phyloP scores from a whole-genome alignment of 148 eudicot genomes.

The Spergularia marina region DNA sequence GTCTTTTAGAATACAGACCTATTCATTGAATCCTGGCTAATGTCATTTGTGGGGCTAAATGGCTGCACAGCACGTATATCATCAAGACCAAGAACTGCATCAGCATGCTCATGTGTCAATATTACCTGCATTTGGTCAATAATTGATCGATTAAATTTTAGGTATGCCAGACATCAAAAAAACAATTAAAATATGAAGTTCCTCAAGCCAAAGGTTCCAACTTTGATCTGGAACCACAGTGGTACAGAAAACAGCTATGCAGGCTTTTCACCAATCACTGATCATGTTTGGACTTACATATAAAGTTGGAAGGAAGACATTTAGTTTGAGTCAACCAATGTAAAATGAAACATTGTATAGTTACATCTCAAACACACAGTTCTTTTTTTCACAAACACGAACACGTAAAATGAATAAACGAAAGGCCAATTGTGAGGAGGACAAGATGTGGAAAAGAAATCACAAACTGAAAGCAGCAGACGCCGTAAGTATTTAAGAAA shows the following conservation, averaged over 20 bases:
- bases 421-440: not conserved
- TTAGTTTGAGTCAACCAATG: too few relatives aligned
- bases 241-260: too few relatives aligned
- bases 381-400: not conserved
- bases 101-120: slow-evolving; percentile 98
- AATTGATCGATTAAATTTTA: slow-evolving; percentile 8
- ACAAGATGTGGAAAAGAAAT: not conserved
- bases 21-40: slow-evolving; percentile 63
- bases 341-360: not conserved
- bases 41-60: slow-evolving; percentile 80
- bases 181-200: too few relatives aligned
- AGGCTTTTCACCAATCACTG: not conserved
- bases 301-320: not conserved
- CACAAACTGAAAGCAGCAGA: not conserved
- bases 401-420: not conserved
- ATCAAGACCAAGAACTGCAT: slow-evolving; percentile 95
- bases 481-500: not conserved
- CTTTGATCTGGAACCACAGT: not conserved
- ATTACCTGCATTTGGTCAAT: slow-evolving; percentile 58
- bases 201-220: not conserved
- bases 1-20: slow-evolving; percentile 46
- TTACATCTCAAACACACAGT: slow-evolving; percentile 2
- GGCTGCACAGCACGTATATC: slow-evolving; percentile 89
- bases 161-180: not conserved
- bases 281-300: not conserved